A percentile compares a stretch with the other conserved stretches of the same genome.
Evolutionary conservation across 352 stramenopile species (phyloP).

Genomic region (Pythium apleroticum): DNA sequence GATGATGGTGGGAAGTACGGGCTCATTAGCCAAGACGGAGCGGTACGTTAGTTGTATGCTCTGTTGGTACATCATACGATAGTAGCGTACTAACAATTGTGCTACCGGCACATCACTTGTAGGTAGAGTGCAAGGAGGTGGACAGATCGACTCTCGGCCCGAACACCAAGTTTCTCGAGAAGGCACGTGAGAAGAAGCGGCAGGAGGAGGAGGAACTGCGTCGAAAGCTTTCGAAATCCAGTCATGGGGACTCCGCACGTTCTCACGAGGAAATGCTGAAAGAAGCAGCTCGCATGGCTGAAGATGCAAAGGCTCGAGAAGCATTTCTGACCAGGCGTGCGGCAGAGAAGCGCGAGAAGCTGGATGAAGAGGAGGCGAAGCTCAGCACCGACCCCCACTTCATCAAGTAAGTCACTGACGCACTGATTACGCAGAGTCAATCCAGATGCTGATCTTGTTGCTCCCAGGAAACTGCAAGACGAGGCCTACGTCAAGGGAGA

Average conservation of each 20-base stretch:
- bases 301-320: constrained; percentile 72
- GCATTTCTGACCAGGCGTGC: constrained; percentile 54
- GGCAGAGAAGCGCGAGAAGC: constrained; percentile 48
- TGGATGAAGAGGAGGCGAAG: constrained; percentile 58
- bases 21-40: constrained; percentile 54
- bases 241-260: constrained; percentile 17
- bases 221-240: constrained; percentile 56
- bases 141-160: constrained; percentile 78
- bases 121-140: constrained; percentile 68
- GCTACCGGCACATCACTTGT: neutral
- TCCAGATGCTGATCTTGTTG: constrained; percentile 10
- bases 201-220: constrained; percentile 70
- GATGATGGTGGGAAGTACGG: constrained; percentile 58
- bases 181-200: constrained; percentile 65
- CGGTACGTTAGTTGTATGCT: constrained; percentile 23
- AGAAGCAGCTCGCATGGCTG: constrained; percentile 68
- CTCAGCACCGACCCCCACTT: constrained; percentile 66
- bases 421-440: too few relatives aligned
- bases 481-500: constrained; percentile 66
- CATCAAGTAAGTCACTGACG: constrained; percentile 51
- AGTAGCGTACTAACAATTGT: neutral
- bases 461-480: constrained; percentile 59
- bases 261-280: constrained; percentile 66
- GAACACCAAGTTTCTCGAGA: constrained; percentile 71
- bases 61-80: neutral